These are phyloP conservation scores for Alternaria novae-zelandiae DNA, from an alignment of 2,329 filamentous ascomycete species.

Conservation along the genomic window DNA sequence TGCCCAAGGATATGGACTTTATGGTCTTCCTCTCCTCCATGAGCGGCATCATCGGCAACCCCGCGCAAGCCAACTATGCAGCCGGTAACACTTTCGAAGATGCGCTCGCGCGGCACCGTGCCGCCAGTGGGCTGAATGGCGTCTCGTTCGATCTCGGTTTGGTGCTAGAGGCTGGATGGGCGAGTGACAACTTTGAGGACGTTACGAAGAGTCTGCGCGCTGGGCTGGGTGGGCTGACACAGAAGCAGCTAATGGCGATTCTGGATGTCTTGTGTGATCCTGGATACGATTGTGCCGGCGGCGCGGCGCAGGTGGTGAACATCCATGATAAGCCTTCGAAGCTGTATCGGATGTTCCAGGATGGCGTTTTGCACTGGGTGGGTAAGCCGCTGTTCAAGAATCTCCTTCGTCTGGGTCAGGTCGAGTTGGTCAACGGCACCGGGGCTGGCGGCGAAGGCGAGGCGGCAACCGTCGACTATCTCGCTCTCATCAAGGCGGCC, in stretches of 20 bases:
- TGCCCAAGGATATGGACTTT: slow-evolving; percentile 18
- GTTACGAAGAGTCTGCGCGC: slow-evolving; percentile 12
- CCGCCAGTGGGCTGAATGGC: slow-evolving; percentile 6
- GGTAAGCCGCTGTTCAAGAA: slow-evolving; percentile 12
- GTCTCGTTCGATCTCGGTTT: slow-evolving; percentile 11
- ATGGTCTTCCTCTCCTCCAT: slow-evolving; percentile 27
- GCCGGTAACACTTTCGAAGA: slow-evolving; percentile 20
- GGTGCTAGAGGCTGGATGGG: slow-evolving; percentile 9
- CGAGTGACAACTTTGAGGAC: slow-evolving; percentile 10
- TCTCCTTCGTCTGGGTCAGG: slow-evolving; percentile 10
- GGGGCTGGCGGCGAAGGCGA: slow-evolving; percentile 3
- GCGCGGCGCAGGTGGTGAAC: slow-evolving; percentile 6
- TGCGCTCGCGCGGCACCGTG: slow-evolving; percentile 9
- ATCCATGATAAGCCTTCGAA: slow-evolving; percentile 10
- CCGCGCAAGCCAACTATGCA: slow-evolving; percentile 28
- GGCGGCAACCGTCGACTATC: slow-evolving; percentile 2
- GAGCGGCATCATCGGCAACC: slow-evolving; percentile 21
- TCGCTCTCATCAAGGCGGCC: slow-evolving; percentile 11
- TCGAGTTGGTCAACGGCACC: slow-evolving; percentile 8
- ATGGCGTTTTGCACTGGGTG: slow-evolving; percentile 9
- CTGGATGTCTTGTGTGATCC: slow-evolving; percentile 11
- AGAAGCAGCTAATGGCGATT: slow-evolving; percentile 13
- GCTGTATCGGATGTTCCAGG: slow-evolving; percentile 13
- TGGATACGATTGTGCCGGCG: background rate
- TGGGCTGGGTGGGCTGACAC: slow-evolving; percentile 7